Evolutionary conservation across 441 rosid species (phyloP).

Genomic region (Biscutella laevigata): DNA sequence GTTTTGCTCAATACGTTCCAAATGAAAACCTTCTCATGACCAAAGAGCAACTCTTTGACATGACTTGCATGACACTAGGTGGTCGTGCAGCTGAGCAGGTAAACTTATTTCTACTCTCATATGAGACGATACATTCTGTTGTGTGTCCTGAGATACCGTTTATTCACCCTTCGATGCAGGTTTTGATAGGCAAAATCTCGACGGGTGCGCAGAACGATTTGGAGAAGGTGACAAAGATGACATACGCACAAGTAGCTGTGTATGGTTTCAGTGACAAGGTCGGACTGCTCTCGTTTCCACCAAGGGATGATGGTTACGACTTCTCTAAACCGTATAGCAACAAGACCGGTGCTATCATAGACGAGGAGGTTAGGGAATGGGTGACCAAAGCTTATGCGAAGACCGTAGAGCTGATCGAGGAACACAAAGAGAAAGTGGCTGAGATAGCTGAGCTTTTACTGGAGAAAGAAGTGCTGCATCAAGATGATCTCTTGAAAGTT

Average conservation of each 20-base stretch:
- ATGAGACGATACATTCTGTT: no score
- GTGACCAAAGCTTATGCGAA: constrained; percentile 45
- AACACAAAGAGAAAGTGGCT: constrained; percentile 54
- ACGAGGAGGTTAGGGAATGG: constrained; percentile 60
- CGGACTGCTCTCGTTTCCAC: constrained; percentile 67
- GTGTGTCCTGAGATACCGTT: not conserved
- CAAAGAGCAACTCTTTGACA: constrained; percentile 66
- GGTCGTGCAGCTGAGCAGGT: constrained; percentile 83
- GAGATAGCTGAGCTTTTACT: constrained; percentile 57
- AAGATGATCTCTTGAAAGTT: constrained; percentile 47
- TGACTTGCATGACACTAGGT: constrained; percentile 78
- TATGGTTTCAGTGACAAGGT: constrained; percentile 73
- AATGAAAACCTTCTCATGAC: constrained; percentile 74
- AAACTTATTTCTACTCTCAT: not conserved
- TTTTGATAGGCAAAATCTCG: constrained; percentile 58
- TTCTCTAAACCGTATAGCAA: constrained; percentile 66
- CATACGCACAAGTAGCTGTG: constrained; percentile 66
- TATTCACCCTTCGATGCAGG: constrained; percentile 24
- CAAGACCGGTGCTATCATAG: constrained; percentile 60
- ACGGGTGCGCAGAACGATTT: constrained; percentile 71
- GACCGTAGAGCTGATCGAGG: constrained; percentile 40
- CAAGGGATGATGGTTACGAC: constrained; percentile 46
- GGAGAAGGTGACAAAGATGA: constrained; percentile 73
- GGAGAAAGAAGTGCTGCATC: constrained; percentile 63
- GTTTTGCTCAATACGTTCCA: constrained; percentile 74